Evolutionary conservation across 805 yeast genomes (phyloP).

Genomic region (Schizosaccharomyces octosporus): DNA sequence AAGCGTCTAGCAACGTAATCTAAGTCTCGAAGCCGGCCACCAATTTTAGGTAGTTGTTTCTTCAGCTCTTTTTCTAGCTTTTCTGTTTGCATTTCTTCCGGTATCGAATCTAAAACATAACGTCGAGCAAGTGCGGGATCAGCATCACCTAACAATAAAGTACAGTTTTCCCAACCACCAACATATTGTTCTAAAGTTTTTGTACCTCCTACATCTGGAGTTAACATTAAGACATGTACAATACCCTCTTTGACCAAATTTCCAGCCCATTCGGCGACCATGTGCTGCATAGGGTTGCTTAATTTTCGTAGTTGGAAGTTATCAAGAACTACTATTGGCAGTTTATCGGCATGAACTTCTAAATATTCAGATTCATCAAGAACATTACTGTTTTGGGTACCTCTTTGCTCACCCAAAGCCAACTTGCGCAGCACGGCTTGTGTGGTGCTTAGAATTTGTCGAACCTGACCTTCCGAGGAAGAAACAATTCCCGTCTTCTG

Average conservation of each 20-base stretch:
- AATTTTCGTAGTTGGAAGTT: constrained; percentile 19
- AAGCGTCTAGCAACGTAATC: constrained; percentile 76
- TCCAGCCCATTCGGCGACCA: constrained; percentile 75
- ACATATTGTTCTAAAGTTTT: constrained; percentile 41
- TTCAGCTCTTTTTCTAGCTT: neutral
- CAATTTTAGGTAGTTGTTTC: constrained; percentile 18
- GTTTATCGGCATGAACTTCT: constrained; percentile 61
- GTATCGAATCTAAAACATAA: constrained; percentile 31
- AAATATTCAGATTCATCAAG: constrained; percentile 58
- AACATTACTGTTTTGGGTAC: constrained; percentile 10
- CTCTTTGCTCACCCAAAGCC: constrained; percentile 12
- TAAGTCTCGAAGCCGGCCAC: constrained; percentile 85
- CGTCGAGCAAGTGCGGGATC: constrained; percentile 39
- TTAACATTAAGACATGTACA: constrained; percentile 74
- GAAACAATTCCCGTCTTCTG: constrained; percentile 81
- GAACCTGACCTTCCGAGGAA: constrained; percentile 54
- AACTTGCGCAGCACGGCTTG: constrained; percentile 50
- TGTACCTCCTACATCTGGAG: constrained; percentile 61
- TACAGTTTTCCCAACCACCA: constrained; percentile 71
- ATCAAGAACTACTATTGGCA: constrained; percentile 69
- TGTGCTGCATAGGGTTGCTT: constrained; percentile 20
- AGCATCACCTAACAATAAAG: constrained; percentile 59
- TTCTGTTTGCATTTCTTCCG: constrained; percentile 7
- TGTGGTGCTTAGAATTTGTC: constrained; percentile 51
- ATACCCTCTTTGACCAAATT: constrained; percentile 45